Evolutionary conservation across 805 yeast species (phyloP).

Genomic region (Pichia paraexigua): DNA sequence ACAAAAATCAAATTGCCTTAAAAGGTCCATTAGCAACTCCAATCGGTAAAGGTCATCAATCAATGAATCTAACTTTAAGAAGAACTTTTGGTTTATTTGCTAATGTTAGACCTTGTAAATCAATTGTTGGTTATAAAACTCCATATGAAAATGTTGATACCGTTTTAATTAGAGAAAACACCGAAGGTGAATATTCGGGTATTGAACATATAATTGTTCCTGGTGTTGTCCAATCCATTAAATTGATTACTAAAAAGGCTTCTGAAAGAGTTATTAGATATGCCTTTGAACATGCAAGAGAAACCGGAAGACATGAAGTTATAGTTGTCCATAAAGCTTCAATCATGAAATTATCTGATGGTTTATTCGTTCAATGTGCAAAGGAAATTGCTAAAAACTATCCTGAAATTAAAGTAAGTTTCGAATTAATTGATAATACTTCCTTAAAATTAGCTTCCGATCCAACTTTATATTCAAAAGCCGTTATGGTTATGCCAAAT

Average conservation of each 20-base stretch:
- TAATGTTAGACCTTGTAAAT: conserved; percentile 94
- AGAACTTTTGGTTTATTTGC: conserved; percentile 95
- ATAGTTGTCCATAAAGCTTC: conserved; percentile 97
- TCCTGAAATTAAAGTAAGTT: conserved; percentile 79
- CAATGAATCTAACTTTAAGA: conserved; percentile 94
- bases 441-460: conserved; percentile 84
- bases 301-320: conserved; percentile 80
- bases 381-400: conserved; percentile 83
- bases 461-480: conserved; percentile 79
- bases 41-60: conserved; percentile 96
- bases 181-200: conserved; percentile 99
- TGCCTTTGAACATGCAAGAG: conserved; percentile 93
- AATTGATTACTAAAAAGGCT: conserved; percentile 92
- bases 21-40: conserved; percentile 99
- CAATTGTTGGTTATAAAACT: conserved; percentile 88
- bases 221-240: conserved; percentile 97
- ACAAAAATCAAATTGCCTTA: conserved; percentile 87
- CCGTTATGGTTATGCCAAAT: conserved; percentile 97
- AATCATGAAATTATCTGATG: conserved; percentile 96
- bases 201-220: conserved; percentile 97
- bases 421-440: conserved; percentile 92
- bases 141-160: conserved; percentile 87
- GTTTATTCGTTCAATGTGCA: conserved; percentile 89
- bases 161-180: conserved; percentile 95
- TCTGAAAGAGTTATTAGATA: conserved; percentile 94